Conservation (phyloP, 2,329 filamentous ascomycete genomes). For the Pyricularia pennisetigena region DNA sequence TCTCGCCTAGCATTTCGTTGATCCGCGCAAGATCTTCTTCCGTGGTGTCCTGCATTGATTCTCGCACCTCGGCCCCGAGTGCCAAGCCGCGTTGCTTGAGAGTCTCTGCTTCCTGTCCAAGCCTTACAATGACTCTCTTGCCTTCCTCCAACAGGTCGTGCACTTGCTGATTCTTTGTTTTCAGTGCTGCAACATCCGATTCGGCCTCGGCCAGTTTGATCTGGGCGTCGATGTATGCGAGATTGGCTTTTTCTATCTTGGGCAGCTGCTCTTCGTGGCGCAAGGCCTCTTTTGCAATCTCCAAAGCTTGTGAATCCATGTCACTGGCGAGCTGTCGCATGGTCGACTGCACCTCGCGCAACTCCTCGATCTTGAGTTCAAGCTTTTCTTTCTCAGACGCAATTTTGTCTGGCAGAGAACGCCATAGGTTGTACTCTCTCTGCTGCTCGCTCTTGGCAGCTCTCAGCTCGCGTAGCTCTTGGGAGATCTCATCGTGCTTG, state of each 20-base stretch:
- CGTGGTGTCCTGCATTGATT: conserved; percentile 29
- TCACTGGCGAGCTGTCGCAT: background rate
- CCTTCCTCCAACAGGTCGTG: conserved; percentile 30
- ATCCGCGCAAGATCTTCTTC: conserved; percentile 30
- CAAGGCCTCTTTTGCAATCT: background rate
- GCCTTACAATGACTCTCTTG: conserved; percentile 23
- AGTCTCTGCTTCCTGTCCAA: conserved; percentile 20
- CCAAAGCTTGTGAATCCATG: background rate
- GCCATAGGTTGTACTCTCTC: conserved; percentile 52
- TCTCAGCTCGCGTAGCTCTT: conserved; percentile 27
- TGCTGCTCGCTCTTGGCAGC: conserved; percentile 60
- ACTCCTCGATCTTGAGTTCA: conserved; percentile 13
- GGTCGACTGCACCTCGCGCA: background rate
- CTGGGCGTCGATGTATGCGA: background rate
- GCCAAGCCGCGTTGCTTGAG: background rate
- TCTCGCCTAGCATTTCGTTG: conserved; percentile 31
- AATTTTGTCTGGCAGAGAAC: conserved; percentile 60
- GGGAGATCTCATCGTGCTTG: conserved; percentile 33
- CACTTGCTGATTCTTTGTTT: conserved; percentile 52
- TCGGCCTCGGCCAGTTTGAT: conserved; percentile 61
- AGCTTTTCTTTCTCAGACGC: conserved; percentile 12
- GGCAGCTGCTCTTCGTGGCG: background rate
- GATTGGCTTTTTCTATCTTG: background rate
- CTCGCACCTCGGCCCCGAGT: conserved; percentile 7
- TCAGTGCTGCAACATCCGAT: conserved; percentile 69